Conservation (phyloP, 176 grass and related monocot genomes). For the Urochloa ruziziensis region DNA sequence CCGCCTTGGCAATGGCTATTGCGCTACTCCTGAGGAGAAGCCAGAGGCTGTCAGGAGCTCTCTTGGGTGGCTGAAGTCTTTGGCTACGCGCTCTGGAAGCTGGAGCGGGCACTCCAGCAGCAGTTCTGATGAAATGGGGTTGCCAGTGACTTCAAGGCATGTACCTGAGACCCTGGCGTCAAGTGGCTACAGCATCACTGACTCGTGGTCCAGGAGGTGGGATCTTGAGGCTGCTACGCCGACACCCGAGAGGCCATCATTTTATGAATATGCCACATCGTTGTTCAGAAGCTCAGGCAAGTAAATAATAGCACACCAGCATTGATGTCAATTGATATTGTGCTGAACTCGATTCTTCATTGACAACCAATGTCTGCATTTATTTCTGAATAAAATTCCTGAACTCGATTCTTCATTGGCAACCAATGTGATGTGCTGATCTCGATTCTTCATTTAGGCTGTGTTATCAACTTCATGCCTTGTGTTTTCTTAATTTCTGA, state of each 20-base stretch:
- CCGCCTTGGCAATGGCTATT: constrained; percentile 12
- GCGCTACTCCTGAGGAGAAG: background rate
- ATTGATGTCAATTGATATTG: background rate
- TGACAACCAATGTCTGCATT: background rate
- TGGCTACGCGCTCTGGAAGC: constrained; percentile 23
- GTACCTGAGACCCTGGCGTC: background rate
- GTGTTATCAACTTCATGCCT: background rate
- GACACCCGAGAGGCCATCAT: background rate
- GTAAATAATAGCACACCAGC: background rate
- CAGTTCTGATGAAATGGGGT: background rate
- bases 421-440: too few species aligned
- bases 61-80: constrained; percentile 17
- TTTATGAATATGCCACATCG: constrained; percentile 2
- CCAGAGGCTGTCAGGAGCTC: constrained; percentile 1
- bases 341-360: background rate
- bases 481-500: background rate
- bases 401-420: background rate
- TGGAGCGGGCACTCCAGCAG: constrained; percentile 14
- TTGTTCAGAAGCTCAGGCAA: constrained; percentile 30
- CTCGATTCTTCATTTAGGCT: background rate
- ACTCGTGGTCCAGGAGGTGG: constrained; percentile 26
- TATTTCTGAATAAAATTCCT: too few species aligned
- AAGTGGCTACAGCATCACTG: background rate
- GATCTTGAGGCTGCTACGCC: constrained; percentile 18
- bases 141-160: constrained; percentile 1